Percentiles rank a stretch among this genome's conserved stretches.
phyloP scores from a whole-genome alignment of 2,329 filamentous ascomycete genomes.

The Scolecobasidium constrictum region DNA sequence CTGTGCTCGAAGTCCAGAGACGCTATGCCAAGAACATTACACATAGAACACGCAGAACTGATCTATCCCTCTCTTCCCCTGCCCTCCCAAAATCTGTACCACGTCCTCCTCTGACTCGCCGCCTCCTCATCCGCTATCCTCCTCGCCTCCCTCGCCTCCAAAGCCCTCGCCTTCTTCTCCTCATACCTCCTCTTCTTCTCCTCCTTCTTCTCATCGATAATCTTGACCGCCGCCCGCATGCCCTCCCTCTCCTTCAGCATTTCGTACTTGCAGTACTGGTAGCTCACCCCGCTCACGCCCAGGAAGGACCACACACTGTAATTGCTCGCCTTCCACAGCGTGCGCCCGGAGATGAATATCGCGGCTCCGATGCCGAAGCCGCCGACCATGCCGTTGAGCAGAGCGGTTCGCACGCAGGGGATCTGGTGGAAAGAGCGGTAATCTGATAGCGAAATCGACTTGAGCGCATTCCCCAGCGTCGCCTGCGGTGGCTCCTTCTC shows the following conservation, averaged over 20 bases:
- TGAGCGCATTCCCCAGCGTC: slow-evolving; percentile 45
- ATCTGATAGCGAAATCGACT: slow-evolving; percentile 56
- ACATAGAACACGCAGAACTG: neutral
- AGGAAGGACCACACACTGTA: slow-evolving; percentile 60
- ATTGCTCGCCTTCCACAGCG: slow-evolving; percentile 11
- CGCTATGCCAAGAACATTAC: no score
- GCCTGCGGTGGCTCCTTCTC: slow-evolving; percentile 8
- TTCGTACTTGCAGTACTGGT: slow-evolving; percentile 74
- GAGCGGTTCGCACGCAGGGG: slow-evolving; percentile 73
- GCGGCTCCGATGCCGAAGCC: slow-evolving; percentile 69
- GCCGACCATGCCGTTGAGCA: slow-evolving; percentile 71
- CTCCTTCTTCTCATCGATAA: slow-evolving; percentile 62
- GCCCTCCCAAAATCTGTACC: slow-evolving; percentile 16
- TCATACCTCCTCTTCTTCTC: slow-evolving; percentile 46
- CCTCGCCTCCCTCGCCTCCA: slow-evolving; percentile 7
- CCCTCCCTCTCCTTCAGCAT: slow-evolving; percentile 65
- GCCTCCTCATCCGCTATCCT: slow-evolving; percentile 11
- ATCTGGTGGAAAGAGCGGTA: slow-evolving; percentile 63
- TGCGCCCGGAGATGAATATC: slow-evolving; percentile 36
- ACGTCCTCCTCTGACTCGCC: slow-evolving; percentile 11
- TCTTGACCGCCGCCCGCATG: slow-evolving; percentile 77
- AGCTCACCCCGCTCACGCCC: slow-evolving; percentile 57
- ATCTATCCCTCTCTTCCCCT: neutral
- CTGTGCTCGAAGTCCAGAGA: no score
- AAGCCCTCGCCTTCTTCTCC: slow-evolving; percentile 16